Evolutionary conservation across 192 early-diverging fungal species (phyloP).

Genomic region (Coemansia sp.): DNA sequence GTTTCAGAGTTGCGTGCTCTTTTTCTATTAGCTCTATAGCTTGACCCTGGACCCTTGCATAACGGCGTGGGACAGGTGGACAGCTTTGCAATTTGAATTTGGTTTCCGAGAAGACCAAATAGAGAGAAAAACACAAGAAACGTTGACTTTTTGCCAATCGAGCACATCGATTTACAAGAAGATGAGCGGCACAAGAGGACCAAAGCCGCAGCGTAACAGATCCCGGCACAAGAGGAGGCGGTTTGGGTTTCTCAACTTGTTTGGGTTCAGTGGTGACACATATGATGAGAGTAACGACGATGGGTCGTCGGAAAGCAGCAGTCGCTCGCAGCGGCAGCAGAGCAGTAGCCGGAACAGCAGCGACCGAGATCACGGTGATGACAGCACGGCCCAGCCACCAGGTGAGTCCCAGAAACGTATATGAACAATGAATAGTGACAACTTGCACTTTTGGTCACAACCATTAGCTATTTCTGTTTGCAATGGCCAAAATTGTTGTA

Average conservation of each 20-base stretch:
- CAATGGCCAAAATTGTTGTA: background rate
- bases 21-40: background rate
- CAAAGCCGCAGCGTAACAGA: constrained; percentile 16
- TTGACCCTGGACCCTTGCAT: background rate
- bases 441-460: background rate
- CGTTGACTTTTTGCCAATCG: background rate
- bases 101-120: background rate
- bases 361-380: background rate
- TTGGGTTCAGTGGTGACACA: constrained; percentile 30
- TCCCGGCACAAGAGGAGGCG: constrained; percentile 26
- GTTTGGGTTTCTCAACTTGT: constrained; percentile 49
- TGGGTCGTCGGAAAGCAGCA: background rate
- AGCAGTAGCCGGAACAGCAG: constrained; percentile 18
- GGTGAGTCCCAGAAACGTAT: constrained; percentile 1
- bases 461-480: background rate
- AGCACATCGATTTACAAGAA: background rate
- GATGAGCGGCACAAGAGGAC: constrained; percentile 19
- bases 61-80: background rate
- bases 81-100: constrained; percentile 1
- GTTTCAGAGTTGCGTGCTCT: background rate
- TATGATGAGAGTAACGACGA: constrained; percentile 3
- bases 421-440: background rate
- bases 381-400: constrained; percentile 13
- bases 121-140: background rate
- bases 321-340: background rate